Percentiles rank a stretch among this genome's conserved stretches.
Evolutionary conservation across 148 eudicot genomes (phyloP).

Genomic region (Rhododendron simsii): DNA sequence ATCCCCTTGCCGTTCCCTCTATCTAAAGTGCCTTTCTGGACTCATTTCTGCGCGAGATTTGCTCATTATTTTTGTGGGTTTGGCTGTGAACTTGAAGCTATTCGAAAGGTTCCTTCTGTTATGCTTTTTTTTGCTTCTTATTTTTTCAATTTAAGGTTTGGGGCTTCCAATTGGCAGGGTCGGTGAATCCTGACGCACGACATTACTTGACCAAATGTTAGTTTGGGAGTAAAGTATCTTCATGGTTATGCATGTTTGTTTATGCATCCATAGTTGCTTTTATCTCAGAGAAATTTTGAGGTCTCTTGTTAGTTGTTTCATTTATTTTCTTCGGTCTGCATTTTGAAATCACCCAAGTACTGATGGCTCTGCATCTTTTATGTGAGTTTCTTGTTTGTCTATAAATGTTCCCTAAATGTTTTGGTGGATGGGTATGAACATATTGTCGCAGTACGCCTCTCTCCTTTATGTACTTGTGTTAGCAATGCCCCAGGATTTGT

Average conservation of each 20-base stretch:
- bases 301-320: background rate
- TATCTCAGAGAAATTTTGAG: background rate
- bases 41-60: background rate
- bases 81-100: background rate
- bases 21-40: background rate
- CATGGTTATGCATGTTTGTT: background rate
- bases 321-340: background rate
- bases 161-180: conserved; percentile 5
- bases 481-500: background rate
- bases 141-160: background rate
- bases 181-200: background rate
- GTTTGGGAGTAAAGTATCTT: background rate
- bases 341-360: background rate
- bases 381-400: background rate
- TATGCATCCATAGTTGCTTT: background rate
- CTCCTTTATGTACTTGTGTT: background rate
- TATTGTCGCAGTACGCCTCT: background rate
- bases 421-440: background rate
- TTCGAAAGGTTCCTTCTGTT: background rate
- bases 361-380: background rate
- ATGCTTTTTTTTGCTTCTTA: background rate
- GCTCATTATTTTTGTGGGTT: background rate
- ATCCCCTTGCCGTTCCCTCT: background rate
- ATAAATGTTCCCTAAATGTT: background rate
- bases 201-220: background rate